phyloP scores from a whole-genome alignment of 164 flowering plant genomes.

The Warburgia ugandensis region DNA sequence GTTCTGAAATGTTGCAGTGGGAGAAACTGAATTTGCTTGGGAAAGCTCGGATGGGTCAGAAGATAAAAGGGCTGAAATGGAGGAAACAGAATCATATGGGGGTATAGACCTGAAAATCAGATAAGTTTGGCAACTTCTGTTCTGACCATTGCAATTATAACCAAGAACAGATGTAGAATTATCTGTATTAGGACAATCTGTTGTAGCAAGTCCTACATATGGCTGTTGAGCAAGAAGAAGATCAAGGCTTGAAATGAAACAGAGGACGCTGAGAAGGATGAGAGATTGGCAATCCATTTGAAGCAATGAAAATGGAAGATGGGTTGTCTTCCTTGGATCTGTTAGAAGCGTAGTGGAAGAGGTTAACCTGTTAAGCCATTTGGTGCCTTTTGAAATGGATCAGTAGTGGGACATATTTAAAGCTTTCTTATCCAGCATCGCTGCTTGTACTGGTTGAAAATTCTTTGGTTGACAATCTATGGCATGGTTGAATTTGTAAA shows the following conservation, averaged over 20 bases:
- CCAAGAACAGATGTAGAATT: slow-evolving; percentile 39
- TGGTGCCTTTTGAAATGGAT: too few species aligned
- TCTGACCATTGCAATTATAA: slow-evolving; percentile 51
- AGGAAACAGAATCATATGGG: slow-evolving; percentile 36
- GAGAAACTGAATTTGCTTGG: slow-evolving; percentile 39
- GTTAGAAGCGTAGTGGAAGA: too few species aligned
- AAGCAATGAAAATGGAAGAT: background rate
- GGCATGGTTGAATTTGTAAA: too few species aligned
- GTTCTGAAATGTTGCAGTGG: slow-evolving; percentile 21
- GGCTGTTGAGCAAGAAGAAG: slow-evolving; percentile 47
- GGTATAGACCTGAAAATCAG: slow-evolving; percentile 49
- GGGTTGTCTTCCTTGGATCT: background rate
- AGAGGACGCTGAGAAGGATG: slow-evolving; percentile 12
- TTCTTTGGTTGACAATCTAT: too few species aligned
- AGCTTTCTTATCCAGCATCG: too few species aligned
- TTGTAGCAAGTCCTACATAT: slow-evolving; percentile 26
- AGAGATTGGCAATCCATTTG: slow-evolving; percentile 15
- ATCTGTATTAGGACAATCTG: slow-evolving; percentile 28
- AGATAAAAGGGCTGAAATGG: slow-evolving; percentile 47
- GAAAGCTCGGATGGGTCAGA: slow-evolving; percentile 43
- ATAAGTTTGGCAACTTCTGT: slow-evolving; percentile 43
- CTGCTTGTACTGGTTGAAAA: too few species aligned
- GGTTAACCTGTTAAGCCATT: too few species aligned
- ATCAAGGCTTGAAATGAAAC: slow-evolving; percentile 16
- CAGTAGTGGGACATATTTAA: too few species aligned